Evolutionary conservation across 1,284 basidiomycete genomes (phyloP).

Genomic region (Coniophora puteana): DNA sequence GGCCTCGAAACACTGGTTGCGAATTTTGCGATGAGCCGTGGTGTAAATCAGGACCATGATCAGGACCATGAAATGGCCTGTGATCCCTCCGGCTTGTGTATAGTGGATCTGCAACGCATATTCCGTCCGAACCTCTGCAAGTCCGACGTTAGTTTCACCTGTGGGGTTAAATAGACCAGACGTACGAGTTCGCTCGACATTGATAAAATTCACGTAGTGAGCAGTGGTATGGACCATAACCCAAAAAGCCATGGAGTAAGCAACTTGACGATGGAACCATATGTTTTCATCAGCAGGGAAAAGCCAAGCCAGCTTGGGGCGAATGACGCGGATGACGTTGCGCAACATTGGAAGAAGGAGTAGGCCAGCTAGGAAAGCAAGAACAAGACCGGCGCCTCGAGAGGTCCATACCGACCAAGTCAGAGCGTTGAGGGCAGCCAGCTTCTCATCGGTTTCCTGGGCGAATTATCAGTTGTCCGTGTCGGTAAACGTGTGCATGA

Average conservation of each 20-base stretch:
- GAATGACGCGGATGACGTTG: conserved; percentile 76
- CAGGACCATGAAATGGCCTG: conserved; percentile 87
- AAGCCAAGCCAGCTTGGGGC: conserved; percentile 72
- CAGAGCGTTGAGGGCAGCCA: conserved; percentile 73
- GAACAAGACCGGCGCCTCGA: conserved; percentile 81
- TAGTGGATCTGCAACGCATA: conserved; percentile 82
- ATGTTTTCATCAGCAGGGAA: conserved; percentile 90
- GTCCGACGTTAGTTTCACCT: conserved; percentile 6
- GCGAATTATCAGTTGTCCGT: conserved; percentile 4
- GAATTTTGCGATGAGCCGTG: conserved; percentile 80
- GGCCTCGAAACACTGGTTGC: conserved; percentile 83
- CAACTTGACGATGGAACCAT: conserved; percentile 90
- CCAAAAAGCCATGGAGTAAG: conserved; percentile 88
- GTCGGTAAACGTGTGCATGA: neutral
- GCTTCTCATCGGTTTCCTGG: conserved; percentile 58
- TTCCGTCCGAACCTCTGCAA: conserved; percentile 70
- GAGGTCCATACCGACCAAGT: conserved; percentile 82
- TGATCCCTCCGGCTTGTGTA: conserved; percentile 79
- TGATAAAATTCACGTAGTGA: conserved; percentile 90
- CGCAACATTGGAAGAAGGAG: conserved; percentile 85
- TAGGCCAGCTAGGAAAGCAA: conserved; percentile 79
- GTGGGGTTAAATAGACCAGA: conserved; percentile 14
- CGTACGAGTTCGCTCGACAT: conserved; percentile 76
- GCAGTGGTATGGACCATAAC: conserved; percentile 83
- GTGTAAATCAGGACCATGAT: conserved; percentile 86